These are phyloP conservation scores for Amauroascus verrucosus DNA, from an alignment of 2,329 filamentous ascomycete species.

Conservation along the genomic window DNA sequence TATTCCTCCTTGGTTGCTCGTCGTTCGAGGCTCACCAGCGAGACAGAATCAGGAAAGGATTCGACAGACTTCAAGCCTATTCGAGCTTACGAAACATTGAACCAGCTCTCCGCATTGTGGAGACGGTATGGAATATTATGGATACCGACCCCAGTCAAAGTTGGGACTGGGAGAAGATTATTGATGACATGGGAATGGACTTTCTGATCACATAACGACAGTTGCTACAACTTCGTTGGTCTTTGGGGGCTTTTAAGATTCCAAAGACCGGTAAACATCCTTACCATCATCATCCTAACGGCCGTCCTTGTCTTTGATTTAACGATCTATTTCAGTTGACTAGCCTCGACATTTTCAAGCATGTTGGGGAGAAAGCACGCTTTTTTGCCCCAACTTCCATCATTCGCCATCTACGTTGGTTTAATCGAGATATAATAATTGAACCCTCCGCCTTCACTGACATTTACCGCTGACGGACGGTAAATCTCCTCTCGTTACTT, in stretches of 20 bases:
- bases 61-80: slow-evolving; percentile 46
- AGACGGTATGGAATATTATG: slow-evolving; percentile 51
- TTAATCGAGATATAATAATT: neutral
- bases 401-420: neutral
- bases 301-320: neutral
- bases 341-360: neutral
- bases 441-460: neutral
- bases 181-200: slow-evolving; percentile 49
- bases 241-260: neutral
- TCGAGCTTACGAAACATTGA: slow-evolving; percentile 50
- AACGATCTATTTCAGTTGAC: neutral
- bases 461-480: neutral
- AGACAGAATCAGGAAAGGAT: slow-evolving; percentile 45
- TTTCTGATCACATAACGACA: slow-evolving; percentile 47
- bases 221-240: neutral
- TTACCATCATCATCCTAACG: neutral
- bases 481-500: neutral
- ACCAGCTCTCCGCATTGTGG: slow-evolving; percentile 46
- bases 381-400: neutral
- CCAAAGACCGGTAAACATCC: too few species aligned
- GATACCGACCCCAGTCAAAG: slow-evolving; percentile 46
- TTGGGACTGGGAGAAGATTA: slow-evolving; percentile 56
- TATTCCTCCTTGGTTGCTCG: slow-evolving; percentile 53
- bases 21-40: slow-evolving; percentile 48
- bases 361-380: neutral